phyloP scores from a whole-genome alignment of 2,329 filamentous ascomycete genomes.

The Scytalidium lignicola region DNA sequence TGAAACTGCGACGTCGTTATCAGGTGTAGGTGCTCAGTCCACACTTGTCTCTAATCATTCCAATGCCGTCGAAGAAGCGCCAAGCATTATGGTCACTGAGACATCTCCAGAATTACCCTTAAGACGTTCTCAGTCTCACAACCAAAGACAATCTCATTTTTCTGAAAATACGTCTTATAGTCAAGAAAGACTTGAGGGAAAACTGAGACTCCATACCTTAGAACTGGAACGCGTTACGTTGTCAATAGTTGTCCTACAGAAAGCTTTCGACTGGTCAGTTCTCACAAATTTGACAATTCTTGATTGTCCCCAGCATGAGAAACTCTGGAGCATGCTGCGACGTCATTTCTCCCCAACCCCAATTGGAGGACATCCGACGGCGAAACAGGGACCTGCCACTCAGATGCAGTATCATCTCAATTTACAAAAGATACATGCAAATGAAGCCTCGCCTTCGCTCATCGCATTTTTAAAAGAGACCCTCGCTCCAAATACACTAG shows the following conservation, averaged over 20 bases:
- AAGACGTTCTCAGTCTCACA: conserved; percentile 19
- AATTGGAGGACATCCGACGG: conserved; percentile 18
- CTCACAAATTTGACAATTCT: conserved; percentile 70
- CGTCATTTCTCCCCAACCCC: conserved; percentile 49
- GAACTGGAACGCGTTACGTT: conserved; percentile 71
- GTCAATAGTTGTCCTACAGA: conserved; percentile 65
- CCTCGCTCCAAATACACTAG: conserved; percentile 72
- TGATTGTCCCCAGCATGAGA: conserved; percentile 66
- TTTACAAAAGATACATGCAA: conserved; percentile 70
- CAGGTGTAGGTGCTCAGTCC: background rate
- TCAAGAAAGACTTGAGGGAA: conserved; percentile 44
- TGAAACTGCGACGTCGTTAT: background rate
- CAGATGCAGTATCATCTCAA: conserved; percentile 55
- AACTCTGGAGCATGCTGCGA: conserved; percentile 68
- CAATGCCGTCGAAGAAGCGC: conserved; percentile 1
- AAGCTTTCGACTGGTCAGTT: conserved; percentile 69
- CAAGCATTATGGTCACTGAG: conserved; percentile 7
- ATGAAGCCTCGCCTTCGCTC: conserved; percentile 62
- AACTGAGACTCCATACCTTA: conserved; percentile 63
- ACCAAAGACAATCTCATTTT: conserved; percentile 18
- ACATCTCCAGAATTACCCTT: conserved; percentile 13
- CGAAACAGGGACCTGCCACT: conserved; percentile 25
- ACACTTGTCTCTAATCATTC: conserved; percentile 4
- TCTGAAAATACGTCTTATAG: conserved; percentile 18
- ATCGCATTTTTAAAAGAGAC: conserved; percentile 73